Conservation (phyloP, 1,284 basidiomycete species). For the Laetiporus sulphureus region DNA sequence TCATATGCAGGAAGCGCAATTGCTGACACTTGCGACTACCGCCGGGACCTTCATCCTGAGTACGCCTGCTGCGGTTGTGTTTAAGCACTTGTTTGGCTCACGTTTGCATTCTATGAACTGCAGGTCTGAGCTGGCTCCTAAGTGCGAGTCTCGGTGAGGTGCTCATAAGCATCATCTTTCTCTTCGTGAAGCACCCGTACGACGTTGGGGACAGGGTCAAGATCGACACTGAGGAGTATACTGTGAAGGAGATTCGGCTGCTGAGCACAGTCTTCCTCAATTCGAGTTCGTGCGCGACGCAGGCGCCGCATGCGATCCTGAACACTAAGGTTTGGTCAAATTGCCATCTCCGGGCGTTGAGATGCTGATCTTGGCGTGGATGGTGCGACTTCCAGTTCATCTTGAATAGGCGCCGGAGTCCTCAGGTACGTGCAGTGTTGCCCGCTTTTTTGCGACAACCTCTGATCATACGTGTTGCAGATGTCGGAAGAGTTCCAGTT, state of each 20-base stretch:
- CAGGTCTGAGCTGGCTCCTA: slow-evolving; percentile 86
- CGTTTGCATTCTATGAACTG: too few species aligned
- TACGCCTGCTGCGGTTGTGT: slow-evolving; percentile 20
- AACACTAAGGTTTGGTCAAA: slow-evolving; percentile 50
- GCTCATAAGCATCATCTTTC: slow-evolving; percentile 75
- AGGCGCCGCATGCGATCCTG: slow-evolving; percentile 66
- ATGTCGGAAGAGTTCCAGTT: slow-evolving; percentile 78
- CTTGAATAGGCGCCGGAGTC: slow-evolving; percentile 66
- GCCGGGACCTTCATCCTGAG: slow-evolving; percentile 80
- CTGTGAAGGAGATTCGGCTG: slow-evolving; percentile 83
- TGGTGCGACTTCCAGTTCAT: too few species aligned
- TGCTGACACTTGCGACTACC: slow-evolving; percentile 71
- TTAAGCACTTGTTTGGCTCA: neutral
- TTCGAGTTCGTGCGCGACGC: slow-evolving; percentile 48
- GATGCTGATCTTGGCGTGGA: slow-evolving; percentile 1
- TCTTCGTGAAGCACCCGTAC: slow-evolving; percentile 84
- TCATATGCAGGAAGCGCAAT: slow-evolving; percentile 46
- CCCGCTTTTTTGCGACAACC: neutral
- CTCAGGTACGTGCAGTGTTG: slow-evolving; percentile 35
- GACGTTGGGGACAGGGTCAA: slow-evolving; percentile 83
- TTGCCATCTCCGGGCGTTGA: neutral
- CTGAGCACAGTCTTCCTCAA: slow-evolving; percentile 76
- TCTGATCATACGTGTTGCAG: slow-evolving; percentile 23
- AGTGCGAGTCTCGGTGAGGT: slow-evolving; percentile 66
- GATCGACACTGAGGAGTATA: slow-evolving; percentile 52